phyloP scores from a whole-genome alignment of 1,284 basidiomycete species.

The Sphaerobolus stellatus region DNA sequence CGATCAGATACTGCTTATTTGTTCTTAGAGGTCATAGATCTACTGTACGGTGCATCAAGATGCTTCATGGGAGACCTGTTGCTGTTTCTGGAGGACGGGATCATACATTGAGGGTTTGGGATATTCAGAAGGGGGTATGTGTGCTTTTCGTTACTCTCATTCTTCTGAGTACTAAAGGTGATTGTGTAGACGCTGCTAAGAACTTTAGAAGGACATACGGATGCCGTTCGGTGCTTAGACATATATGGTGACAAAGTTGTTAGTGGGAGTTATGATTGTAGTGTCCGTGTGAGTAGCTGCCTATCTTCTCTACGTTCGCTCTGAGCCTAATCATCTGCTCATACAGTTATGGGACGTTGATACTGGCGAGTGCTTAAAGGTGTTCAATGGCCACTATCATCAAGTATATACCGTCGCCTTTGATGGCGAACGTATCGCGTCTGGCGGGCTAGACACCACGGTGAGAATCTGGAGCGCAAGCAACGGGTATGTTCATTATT shows the following conservation, averaged over 20 bases:
- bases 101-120: conserved; percentile 88
- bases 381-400: conserved; percentile 86
- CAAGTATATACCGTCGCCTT: conserved; percentile 95
- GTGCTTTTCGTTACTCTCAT: neutral
- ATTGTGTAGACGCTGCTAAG: conserved; percentile 47
- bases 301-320: neutral
- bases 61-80: conserved; percentile 83
- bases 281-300: conserved; percentile 61
- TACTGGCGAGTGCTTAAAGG: conserved; percentile 81
- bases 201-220: conserved; percentile 75
- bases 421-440: conserved; percentile 82
- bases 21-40: conserved; percentile 84
- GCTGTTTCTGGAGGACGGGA: conserved; percentile 91
- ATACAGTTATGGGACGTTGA: conserved; percentile 79
- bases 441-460: conserved; percentile 89
- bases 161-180: neutral
- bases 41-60: conserved; percentile 89
- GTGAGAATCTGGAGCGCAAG: conserved; percentile 86
- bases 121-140: conserved; percentile 71
- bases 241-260: conserved; percentile 79
- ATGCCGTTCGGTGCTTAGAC: conserved; percentile 88
- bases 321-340: conserved; percentile 9
- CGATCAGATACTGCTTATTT: conserved; percentile 71
- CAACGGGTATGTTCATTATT: conserved; percentile 58
- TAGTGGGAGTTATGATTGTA: conserved; percentile 89